These are phyloP conservation scores for Dimargaris verticillata DNA, from an alignment of 192 early-diverging fungal species.

Conservation along the genomic window DNA sequence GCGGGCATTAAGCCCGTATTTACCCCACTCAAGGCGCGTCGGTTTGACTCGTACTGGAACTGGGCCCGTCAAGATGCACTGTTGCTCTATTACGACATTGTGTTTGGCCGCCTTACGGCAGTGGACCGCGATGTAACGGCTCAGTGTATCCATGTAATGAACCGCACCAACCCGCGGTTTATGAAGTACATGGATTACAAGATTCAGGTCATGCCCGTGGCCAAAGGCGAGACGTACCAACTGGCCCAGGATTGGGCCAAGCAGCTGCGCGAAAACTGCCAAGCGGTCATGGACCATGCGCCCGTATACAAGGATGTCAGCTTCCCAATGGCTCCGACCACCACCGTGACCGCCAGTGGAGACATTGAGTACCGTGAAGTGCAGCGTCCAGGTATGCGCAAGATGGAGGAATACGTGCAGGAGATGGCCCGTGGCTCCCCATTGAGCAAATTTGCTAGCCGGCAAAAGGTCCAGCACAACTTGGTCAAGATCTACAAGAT, in stretches of 20 bases:
- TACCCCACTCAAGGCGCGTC: constrained; percentile 67
- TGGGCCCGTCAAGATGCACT: constrained; percentile 84
- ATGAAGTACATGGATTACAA: constrained; percentile 79
- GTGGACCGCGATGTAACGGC: constrained; percentile 88
- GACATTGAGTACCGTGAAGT: constrained; percentile 74
- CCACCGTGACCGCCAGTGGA: constrained; percentile 60
- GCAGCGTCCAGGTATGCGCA: constrained; percentile 62
- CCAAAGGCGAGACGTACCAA: constrained; percentile 69
- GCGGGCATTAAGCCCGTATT: constrained; percentile 80
- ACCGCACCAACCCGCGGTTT: constrained; percentile 63
- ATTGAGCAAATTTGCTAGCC: constrained; percentile 55
- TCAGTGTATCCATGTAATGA: constrained; percentile 81
- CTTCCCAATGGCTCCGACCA: constrained; percentile 70
- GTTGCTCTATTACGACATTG: constrained; percentile 77
- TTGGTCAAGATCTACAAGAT: constrained; percentile 62
- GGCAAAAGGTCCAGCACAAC: constrained; percentile 62
- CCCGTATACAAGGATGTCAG: constrained; percentile 87
- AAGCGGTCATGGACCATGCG: constrained; percentile 51
- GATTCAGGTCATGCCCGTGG: constrained; percentile 56
- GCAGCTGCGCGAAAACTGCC: constrained; percentile 78
- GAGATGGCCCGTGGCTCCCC: constrained; percentile 61
- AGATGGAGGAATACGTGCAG: constrained; percentile 85
- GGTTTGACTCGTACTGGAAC: constrained; percentile 94
- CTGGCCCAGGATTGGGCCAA: constrained; percentile 63
- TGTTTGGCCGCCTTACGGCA: constrained; percentile 70